Evolutionary conservation across 768 basidiomycete species (phyloP), one percentile per base, ranked within the genome.

Genomic region (Suillus ampliporus): DNA sequence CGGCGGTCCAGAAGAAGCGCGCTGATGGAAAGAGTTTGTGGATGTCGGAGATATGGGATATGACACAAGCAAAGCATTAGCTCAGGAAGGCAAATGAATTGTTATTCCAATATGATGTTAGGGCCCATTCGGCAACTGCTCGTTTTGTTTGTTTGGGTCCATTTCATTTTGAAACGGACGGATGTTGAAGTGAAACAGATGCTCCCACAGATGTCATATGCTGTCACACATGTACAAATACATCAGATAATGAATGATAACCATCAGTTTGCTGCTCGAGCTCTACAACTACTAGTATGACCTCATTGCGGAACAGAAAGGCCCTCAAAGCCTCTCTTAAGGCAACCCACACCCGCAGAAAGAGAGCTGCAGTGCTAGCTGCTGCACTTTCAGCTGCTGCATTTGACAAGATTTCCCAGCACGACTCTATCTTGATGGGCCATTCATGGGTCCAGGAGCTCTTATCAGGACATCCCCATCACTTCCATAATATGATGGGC

Each of bases 221-320:
- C 23, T 23, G 23, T 47, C 46, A 47, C 23, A 47, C 46, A 3
- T 26, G 46, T 23, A 31, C 31, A 31, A 31, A 31, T 31, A 31
- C 31, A 31, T 31, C 31, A 46, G 46, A 47, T 47, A 26, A 47
- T 47, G 2, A 47, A 47, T 26, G 46, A 47, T 47, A 47, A 47
- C 46, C 23, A 47, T 47, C 46, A 47, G 46, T 47, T 6, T 47
- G 46, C 23, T 47, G 23, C 46, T 47, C 1, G 14, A 47, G 46
- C 46, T 47, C 46, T 47, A 47, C 23, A 47, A 41, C 40, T 41
- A 41, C 40, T 41, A 41, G 40, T 41, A 51, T 51, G 50, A 31
- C 50, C 5, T 31, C 50, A 31, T 51, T 28, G 26, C 19, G 2
- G 8, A 51, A 51, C 13, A 47, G 46, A 51, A 51, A 51, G 19